Percentiles rank a stretch among this genome's conserved stretches.
Conservation (phyloP, 1,284 basidiomycete species). For the Fomitiporia mediterranea region DNA sequence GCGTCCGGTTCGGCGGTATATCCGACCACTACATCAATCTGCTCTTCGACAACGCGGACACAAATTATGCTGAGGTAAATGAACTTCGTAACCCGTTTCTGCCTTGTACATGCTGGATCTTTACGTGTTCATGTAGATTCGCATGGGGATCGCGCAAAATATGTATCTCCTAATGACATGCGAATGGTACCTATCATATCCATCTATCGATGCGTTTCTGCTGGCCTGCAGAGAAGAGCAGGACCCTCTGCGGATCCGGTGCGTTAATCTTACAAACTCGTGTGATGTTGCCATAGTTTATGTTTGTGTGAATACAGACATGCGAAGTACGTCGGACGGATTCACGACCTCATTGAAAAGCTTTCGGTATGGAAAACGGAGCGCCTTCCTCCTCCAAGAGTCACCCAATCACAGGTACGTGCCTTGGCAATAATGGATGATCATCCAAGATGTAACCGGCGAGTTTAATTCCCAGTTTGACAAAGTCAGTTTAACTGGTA, state of each 20-base stretch:
- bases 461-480: slow-evolving; percentile 59
- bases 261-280: background rate
- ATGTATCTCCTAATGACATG: slow-evolving; percentile 58
- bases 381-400: slow-evolving; percentile 80
- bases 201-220: slow-evolving; percentile 62
- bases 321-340: slow-evolving; percentile 50
- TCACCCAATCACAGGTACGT: slow-evolving; percentile 63
- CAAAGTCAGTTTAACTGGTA: slow-evolving; percentile 76
- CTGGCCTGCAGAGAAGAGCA: slow-evolving; percentile 50
- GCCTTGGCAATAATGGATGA: slow-evolving; percentile 6
- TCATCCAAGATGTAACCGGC: too few species aligned
- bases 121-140: slow-evolving; percentile 45
- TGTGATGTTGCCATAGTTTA: background rate
- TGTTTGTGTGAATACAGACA: slow-evolving; percentile 37
- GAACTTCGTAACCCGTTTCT: background rate
- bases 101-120: background rate
- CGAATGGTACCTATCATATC: slow-evolving; percentile 75
- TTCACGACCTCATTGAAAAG: slow-evolving; percentile 50
- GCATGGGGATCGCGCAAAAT: slow-evolving; percentile 65
- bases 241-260: slow-evolving; percentile 59
- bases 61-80: slow-evolving; percentile 78
- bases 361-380: slow-evolving; percentile 68
- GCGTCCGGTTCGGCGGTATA: slow-evolving; percentile 60
- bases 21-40: slow-evolving; percentile 65
- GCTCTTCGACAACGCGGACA: slow-evolving; percentile 73